Evolutionary conservation across 2,329 filamentous ascomycete genomes (phyloP), one percentile per base, ranked within the genome.

Genomic region (Xylaria sp.): DNA sequence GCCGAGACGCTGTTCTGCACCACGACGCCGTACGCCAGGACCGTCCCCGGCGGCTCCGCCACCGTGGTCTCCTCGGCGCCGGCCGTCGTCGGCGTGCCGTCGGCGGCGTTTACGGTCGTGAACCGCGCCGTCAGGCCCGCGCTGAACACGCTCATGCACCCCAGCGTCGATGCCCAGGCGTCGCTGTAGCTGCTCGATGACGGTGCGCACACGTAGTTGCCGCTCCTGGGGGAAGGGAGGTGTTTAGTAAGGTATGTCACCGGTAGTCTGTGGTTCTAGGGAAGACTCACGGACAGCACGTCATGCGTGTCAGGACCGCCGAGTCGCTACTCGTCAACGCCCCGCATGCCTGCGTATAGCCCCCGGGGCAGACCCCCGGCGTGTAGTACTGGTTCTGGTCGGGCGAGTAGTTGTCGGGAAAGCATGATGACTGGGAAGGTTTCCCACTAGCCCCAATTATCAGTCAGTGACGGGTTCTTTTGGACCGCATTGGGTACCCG

Each of bases 221-320:
- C 59, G 50, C 49, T 34, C 11, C 56, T 59, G 17, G 19, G 21
- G n/a, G n/a, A n/a, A n/a, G n/a, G n/a, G n/a, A 1, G 19, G 39
- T 20, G 17, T 44, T 48, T 19, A 13, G 18, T 29, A 17, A n/a
- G n/a, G n/a, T n/a, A n/a, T n/a, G n/a, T n/a, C 21, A 22, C 41
- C 9, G n/a, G 19, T 44, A 34, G 9, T 16, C 18, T 41, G 3
- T 34, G 29, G 9, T 48, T 19, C 16, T 2, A 43, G 8, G 19
- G 17, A 19, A 39, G 26, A 60, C 57, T 60, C 57, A 60, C 57
- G 57, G 57, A 54, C 57, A 60, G 22, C 57, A 57, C 29, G 49
- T 56, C 17, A 49, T 49, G 7, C 21, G 45, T n/a, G 52, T 58
- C 8, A 24, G 46, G 4, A 38, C 4, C 7, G 16, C 13, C 7